Conservation (phyloP, 768 basidiomycete genomes). For the Lactarius pseudohatsudake region DNA sequence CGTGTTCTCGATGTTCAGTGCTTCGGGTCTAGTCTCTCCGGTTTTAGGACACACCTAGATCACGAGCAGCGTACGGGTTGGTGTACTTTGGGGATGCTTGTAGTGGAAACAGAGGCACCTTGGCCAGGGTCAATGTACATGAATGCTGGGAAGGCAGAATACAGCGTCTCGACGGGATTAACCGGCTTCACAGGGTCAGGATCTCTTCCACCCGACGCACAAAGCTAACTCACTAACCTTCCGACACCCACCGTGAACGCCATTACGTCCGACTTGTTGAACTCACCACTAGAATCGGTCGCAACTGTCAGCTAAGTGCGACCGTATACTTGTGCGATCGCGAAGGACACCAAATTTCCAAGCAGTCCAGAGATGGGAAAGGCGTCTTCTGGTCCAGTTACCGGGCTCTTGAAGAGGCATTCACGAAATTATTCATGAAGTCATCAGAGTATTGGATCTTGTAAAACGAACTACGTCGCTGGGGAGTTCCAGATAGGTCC, state of each 20-base stretch:
- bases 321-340: constrained; percentile 54
- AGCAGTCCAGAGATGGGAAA: constrained; percentile 50
- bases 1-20: neutral
- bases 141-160: constrained; percentile 49
- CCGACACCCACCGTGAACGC: constrained; percentile 46
- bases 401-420: constrained; percentile 45
- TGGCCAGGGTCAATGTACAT: constrained; percentile 54
- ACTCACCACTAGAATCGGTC: constrained; percentile 45
- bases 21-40: too few relatives aligned
- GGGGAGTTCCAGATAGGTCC: constrained; percentile 41
- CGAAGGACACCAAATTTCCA: constrained; percentile 49
- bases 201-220: neutral
- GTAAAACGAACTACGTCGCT: constrained; percentile 46
- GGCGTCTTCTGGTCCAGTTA: constrained; percentile 50
- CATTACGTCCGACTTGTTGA: constrained; percentile 51
- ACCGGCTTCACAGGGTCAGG: constrained; percentile 28
- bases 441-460: constrained; percentile 37
- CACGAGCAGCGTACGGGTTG: constrained; percentile 23
- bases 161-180: constrained; percentile 57
- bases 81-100: constrained; percentile 25
- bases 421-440: constrained; percentile 44
- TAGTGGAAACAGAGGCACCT: constrained; percentile 37
- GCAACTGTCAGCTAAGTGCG: constrained; percentile 56
- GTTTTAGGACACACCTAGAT: constrained; percentile 25
- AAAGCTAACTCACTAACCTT: constrained; percentile 39